Conservation (phyloP, 164 flowering plant species). For the Stephania yunnanensis region DNA sequence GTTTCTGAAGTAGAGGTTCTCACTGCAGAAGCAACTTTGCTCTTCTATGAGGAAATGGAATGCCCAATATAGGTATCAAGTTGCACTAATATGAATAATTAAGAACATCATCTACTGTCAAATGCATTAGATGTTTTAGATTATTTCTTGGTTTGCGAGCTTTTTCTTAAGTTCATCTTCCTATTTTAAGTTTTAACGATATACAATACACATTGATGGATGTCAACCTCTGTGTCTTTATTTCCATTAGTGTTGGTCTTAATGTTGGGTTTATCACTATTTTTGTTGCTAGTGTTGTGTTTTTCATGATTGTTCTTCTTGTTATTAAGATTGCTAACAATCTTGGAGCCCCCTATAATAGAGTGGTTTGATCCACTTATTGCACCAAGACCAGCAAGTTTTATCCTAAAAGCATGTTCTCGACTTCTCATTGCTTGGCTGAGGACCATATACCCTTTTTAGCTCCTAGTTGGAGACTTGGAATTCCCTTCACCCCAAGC, state of each 20-base stretch:
- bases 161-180: not conserved
- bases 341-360: too few relatives aligned
- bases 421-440: too few relatives aligned
- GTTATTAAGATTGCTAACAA: too few relatives aligned
- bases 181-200: not conserved
- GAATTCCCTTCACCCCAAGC: too few relatives aligned
- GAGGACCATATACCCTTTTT: too few relatives aligned
- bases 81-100: not conserved
- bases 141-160: not conserved
- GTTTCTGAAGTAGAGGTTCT: constrained; percentile 67
- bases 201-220: not conserved
- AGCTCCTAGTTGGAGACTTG: too few relatives aligned
- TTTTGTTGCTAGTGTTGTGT: not conserved
- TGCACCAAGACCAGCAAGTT: too few relatives aligned
- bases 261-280: too few relatives aligned
- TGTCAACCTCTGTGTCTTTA: not conserved
- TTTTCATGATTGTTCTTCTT: not conserved
- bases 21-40: constrained; percentile 75
- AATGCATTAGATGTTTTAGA: not conserved
- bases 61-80: constrained; percentile 9
- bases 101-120: not conserved
- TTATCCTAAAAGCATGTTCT: too few relatives aligned
- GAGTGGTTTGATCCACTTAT: too few relatives aligned
- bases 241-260: not conserved
- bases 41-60: constrained; percentile 67